Percentiles rank a stretch among this genome's conserved stretches.
Conservation (phyloP, 2,329 filamentous ascomycete species). For the Diaporthe longicolla region DNA sequence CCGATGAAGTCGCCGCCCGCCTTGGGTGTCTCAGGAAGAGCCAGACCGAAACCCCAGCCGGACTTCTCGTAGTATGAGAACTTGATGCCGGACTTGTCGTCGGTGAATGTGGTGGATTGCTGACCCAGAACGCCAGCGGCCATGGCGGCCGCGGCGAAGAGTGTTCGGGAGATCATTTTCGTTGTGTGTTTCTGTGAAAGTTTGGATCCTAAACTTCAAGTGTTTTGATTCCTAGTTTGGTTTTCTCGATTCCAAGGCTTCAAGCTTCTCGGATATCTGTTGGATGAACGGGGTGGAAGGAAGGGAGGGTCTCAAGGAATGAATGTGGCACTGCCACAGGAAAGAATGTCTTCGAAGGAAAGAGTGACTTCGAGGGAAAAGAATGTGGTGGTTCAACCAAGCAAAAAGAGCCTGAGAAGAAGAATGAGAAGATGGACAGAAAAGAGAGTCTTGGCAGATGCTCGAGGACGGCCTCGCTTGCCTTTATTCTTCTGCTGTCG, state of each 20-base stretch:
- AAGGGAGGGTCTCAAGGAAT: slow-evolving; percentile 33
- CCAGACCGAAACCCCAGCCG: slow-evolving; percentile 60
- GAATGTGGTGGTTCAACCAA: slow-evolving; percentile 42
- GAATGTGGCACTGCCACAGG: slow-evolving; percentile 41
- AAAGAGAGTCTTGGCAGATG: not conserved
- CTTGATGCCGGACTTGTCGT: slow-evolving; percentile 38
- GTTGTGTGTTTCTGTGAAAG: slow-evolving; percentile 1
- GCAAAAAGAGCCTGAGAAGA: slow-evolving; percentile 38
- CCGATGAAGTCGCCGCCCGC: slow-evolving; percentile 66
- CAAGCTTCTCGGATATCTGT: slow-evolving; percentile 30
- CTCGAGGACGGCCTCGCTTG: not conserved
- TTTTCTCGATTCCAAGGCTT: slow-evolving; percentile 25
- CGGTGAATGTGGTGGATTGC: slow-evolving; percentile 37
- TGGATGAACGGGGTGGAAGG: slow-evolving; percentile 27
- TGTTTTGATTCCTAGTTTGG: slow-evolving; percentile 6
- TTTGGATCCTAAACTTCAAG: not conserved
- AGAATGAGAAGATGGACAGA: slow-evolving; percentile 30
- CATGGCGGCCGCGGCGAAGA: slow-evolving; percentile 40
- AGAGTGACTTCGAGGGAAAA: slow-evolving; percentile 41
- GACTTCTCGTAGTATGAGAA: slow-evolving; percentile 42
- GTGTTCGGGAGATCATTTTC: slow-evolving; percentile 28
- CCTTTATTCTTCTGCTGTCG: slow-evolving; percentile 28
- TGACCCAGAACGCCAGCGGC: slow-evolving; percentile 40
- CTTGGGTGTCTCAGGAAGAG: slow-evolving; percentile 61
- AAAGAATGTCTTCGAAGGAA: slow-evolving; percentile 42